Percentiles rank a stretch among this genome's conserved stretches.
Conservation (phyloP, 2,329 filamentous ascomycete species). For the Aspergillus phoenicis region DNA sequence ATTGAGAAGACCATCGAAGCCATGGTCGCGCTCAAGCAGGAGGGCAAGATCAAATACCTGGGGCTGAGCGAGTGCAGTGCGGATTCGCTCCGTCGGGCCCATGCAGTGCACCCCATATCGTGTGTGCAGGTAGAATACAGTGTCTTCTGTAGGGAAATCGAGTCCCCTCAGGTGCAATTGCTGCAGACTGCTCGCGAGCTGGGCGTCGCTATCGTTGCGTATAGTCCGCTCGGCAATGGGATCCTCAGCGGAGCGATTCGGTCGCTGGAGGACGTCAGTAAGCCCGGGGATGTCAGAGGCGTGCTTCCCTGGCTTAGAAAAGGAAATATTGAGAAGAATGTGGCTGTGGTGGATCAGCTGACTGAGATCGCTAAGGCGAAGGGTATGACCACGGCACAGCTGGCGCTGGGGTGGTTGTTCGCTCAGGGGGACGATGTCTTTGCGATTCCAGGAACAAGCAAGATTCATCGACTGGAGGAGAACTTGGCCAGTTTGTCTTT, state of each 20-base stretch:
- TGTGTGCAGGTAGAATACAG: constrained; percentile 60
- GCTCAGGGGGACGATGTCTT: constrained; percentile 63
- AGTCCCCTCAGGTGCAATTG: constrained; percentile 33
- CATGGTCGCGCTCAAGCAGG: constrained; percentile 50
- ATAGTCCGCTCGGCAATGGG: constrained; percentile 48
- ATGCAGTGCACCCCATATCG: constrained; percentile 52
- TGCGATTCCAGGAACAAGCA: constrained; percentile 61
- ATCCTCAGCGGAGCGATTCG: constrained; percentile 49
- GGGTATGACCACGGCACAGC: constrained; percentile 56
- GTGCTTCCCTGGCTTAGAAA: constrained; percentile 52
- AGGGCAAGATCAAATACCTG: constrained; percentile 58
- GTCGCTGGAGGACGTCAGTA: constrained; percentile 39
- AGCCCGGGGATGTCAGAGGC: constrained; percentile 50
- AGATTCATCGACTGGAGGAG: constrained; percentile 49
- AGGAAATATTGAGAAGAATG: constrained; percentile 60
- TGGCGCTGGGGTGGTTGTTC: constrained; percentile 66
- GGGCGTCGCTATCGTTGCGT: constrained; percentile 46
- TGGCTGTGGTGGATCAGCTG: constrained; percentile 57
- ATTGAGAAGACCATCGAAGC: constrained; percentile 47
- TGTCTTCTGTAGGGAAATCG: constrained; percentile 54
- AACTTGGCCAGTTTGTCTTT: constrained; percentile 36
- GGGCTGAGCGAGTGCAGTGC: constrained; percentile 55
- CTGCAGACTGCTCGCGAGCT: constrained; percentile 33
- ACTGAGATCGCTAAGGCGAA: constrained; percentile 55
- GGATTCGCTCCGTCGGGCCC: constrained; percentile 53